These are phyloP conservation scores for Hypericum androsaemum DNA, from an alignment of 345 rosid species.

Conservation along the genomic window DNA sequence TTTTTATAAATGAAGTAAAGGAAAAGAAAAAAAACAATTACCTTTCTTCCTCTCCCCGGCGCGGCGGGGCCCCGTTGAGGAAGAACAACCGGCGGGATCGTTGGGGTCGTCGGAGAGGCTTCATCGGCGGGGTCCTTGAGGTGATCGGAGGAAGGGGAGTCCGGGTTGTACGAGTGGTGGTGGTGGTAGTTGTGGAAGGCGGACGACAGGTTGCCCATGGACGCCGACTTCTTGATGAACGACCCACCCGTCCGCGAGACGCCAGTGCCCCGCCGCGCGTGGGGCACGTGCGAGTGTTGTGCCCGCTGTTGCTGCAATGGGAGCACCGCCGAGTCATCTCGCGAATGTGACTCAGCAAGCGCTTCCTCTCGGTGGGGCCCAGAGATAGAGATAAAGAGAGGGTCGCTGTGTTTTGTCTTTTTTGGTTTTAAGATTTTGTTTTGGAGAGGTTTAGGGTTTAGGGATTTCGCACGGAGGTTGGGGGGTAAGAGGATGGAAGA, in stretches of 20 bases:
- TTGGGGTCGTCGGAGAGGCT: constrained; percentile 77
- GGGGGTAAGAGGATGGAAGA: no score
- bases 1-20: not conserved
- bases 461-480: no score
- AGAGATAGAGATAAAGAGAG: not conserved
- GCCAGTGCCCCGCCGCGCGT: constrained; percentile 34
- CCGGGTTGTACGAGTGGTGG: constrained; percentile 39
- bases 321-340: constrained; percentile 93
- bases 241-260: constrained; percentile 65
- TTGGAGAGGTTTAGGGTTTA: no score
- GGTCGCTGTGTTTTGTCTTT: no score
- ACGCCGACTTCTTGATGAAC: constrained; percentile 88
- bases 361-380: not conserved
- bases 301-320: constrained; percentile 96
- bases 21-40: constrained; percentile 6
- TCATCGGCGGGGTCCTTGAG: constrained; percentile 31
- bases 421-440: no score
- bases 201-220: constrained; percentile 66
- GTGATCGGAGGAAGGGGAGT: constrained; percentile 60
- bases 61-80: constrained; percentile 19
- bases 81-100: constrained; percentile 33
- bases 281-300: constrained; percentile 86
- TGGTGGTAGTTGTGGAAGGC: constrained; percentile 28
- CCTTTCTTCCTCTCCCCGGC: constrained; percentile 91
- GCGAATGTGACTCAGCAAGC: not conserved